Evolutionary conservation across 805 yeast genomes (phyloP), one percentile per base, ranked within the genome.

Genomic region (Ogataea pignaliae): DNA sequence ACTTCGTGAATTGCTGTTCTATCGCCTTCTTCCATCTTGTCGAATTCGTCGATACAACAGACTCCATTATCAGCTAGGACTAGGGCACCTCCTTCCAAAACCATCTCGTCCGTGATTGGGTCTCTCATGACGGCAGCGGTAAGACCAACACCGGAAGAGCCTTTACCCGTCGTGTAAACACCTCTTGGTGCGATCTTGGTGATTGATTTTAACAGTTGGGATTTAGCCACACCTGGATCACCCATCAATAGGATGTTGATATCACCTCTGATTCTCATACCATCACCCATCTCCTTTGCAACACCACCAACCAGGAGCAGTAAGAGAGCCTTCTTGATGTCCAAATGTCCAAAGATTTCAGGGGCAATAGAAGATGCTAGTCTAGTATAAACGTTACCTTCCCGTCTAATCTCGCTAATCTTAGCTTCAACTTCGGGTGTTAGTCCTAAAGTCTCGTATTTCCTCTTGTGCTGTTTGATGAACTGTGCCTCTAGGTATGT

Each of bases 51-150:
- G 61, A 93, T 93, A 65, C 99, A 93, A 70, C 98, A 93, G 50
- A 93, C 85, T 64, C 99, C 99, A 61, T 91, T 89, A 68, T 93
- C 99, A 0, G 99, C 97, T 44, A 93, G 70, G 7, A 93, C 98
- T 45, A 93, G 73, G 1, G 99, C 98, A 67, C 99, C 99, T 46
- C 98, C 99, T 75, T 93, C 99, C 41, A 93, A 73, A 13, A 93
- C 88, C 95, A 91, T 87, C 67, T 93, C 99, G 65, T 93, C 99
- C 1, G 99, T 93, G n/a, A 90, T 91, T 2, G 98, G 97, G 64
- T 93, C 99, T 59, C 93, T 79, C 95, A 93, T 89, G 31, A 93
- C 99, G 0, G 99, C 99, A 2, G 99, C 99, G 3, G 99, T 93
- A 57, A 93, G 73, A 70, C 99, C 99, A 37, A 93, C 99, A 45